These are phyloP conservation scores for Diaporthe sp. DNA, from an alignment of 2,329 filamentous ascomycete genomes.

Conservation along the genomic window DNA sequence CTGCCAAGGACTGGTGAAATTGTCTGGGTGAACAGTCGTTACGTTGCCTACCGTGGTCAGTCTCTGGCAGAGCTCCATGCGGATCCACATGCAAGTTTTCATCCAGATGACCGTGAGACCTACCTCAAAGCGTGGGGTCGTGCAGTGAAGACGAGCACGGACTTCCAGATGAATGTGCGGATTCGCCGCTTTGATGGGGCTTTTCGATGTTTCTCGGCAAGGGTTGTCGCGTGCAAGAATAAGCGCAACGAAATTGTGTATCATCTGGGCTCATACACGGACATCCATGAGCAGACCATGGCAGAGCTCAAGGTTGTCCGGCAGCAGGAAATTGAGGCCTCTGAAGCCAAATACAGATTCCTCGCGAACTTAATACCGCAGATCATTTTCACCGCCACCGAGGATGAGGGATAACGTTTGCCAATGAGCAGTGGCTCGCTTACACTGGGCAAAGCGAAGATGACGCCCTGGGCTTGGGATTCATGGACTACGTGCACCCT, in stretches of 20 bases:
- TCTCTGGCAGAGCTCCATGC: constrained; percentile 83
- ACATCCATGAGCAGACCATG: constrained; percentile 96
- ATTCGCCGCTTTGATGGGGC: constrained; percentile 88
- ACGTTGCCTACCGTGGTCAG: constrained; percentile 89
- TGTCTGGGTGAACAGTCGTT: constrained; percentile 96
- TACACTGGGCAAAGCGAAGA: constrained; percentile 92
- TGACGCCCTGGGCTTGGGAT: constrained; percentile 84
- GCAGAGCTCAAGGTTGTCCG: constrained; percentile 88
- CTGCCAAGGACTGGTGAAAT: constrained; percentile 87
- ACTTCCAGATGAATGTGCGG: constrained; percentile 89
- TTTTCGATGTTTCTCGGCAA: constrained; percentile 96
- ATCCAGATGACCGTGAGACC: constrained; percentile 82
- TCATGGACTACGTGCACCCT: constrained; percentile 91
- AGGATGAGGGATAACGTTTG: constrained; percentile 93
- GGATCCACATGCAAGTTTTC: constrained; percentile 91
- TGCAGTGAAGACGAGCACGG: constrained; percentile 87
- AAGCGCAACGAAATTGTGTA: constrained; percentile 85
- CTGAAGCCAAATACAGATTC: constrained; percentile 91
- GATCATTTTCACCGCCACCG: constrained; percentile 94
- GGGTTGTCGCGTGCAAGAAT: constrained; percentile 87
- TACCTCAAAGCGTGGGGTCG: constrained; percentile 87
- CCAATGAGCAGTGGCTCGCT: constrained; percentile 94
- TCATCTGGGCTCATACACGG: constrained; percentile 97
- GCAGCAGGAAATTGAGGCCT: constrained; percentile 92
- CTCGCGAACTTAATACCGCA: constrained; percentile 96